Percentiles rank a stretch among this genome's conserved stretches.
Evolutionary conservation across 768 basidiomycete genomes (phyloP).

Genomic region (Boletus sp.): DNA sequence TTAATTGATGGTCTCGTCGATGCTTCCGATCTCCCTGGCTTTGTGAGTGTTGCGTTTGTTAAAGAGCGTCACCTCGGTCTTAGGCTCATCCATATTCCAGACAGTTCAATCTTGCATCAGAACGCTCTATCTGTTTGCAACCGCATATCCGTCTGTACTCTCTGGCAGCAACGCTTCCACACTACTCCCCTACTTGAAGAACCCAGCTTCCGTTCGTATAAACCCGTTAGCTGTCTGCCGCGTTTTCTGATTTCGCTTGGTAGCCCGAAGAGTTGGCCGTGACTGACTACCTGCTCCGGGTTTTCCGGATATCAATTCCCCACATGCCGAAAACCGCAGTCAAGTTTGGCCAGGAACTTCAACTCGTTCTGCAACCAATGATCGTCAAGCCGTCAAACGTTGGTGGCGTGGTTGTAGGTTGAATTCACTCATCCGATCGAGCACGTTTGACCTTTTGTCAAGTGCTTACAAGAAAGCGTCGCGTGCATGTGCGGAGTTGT

Average conservation of each 20-base stretch:
- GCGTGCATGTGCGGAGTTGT: conserved; percentile 90
- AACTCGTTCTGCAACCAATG: conserved; percentile 82
- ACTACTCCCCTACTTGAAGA: conserved; percentile 88
- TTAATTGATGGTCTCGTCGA: conserved; percentile 90
- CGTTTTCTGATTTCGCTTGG: background rate
- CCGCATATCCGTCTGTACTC: conserved; percentile 82
- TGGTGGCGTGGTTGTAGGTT: conserved; percentile 62
- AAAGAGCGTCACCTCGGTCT: background rate
- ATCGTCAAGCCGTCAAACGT: conserved; percentile 77
- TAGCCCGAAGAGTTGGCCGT: conserved; percentile 82
- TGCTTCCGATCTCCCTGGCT: conserved; percentile 74
- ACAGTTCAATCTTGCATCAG: conserved; percentile 81
- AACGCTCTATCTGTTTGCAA: conserved; percentile 79
- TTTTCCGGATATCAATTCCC: conserved; percentile 83
- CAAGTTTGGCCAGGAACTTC: conserved; percentile 87
- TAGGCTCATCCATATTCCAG: conserved; percentile 36
- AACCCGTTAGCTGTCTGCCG: background rate
- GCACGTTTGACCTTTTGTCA: background rate
- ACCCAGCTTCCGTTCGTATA: conserved; percentile 65
- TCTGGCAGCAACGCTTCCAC: conserved; percentile 81
- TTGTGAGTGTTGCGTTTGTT: conserved; percentile 47
- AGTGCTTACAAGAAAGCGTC: conserved; percentile 90
- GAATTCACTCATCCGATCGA: background rate
- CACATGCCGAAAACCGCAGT: conserved; percentile 87
- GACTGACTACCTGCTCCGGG: conserved; percentile 83